phyloP scores from a whole-genome alignment of 2,329 filamentous ascomycete species.

The Diplodia scrobiculata region DNA sequence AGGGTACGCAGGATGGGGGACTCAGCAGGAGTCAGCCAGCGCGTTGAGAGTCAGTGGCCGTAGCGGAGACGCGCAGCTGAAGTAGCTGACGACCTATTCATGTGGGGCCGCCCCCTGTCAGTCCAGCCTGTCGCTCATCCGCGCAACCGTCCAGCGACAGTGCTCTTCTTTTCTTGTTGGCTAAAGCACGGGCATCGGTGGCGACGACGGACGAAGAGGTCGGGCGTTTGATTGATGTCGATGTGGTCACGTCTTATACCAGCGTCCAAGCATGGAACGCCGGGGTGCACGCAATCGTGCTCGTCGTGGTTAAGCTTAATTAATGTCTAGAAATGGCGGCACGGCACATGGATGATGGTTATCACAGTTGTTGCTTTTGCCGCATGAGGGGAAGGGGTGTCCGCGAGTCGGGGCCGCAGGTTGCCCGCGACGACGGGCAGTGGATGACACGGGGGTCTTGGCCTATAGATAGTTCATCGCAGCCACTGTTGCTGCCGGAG shows the following conservation, averaged over 20 bases:
- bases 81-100: neutral
- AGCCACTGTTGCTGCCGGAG: neutral
- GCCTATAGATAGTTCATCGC: slow-evolving; percentile 17
- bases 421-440: neutral
- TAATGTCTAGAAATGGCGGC: neutral
- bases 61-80: neutral
- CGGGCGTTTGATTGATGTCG: neutral
- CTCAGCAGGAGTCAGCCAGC: neutral
- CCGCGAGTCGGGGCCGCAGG: neutral
- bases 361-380: neutral
- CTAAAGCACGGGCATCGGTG: neutral
- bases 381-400: neutral
- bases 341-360: neutral
- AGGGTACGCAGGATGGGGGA: neutral
- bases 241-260: neutral
- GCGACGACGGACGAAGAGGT: slow-evolving; percentile 1
- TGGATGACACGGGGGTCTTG: neutral
- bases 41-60: slow-evolving; percentile 1
- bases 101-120: slow-evolving; percentile 4
- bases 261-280: neutral
- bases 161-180: neutral
- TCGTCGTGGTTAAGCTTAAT: slow-evolving; percentile 22
- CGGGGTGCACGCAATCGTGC: slow-evolving; percentile 7
- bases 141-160: neutral
- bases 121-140: neutral